Base-by-base conservation (phyloP, 1,139 yeast genomes). In the Blastobotrys capitulatus region DNA sequence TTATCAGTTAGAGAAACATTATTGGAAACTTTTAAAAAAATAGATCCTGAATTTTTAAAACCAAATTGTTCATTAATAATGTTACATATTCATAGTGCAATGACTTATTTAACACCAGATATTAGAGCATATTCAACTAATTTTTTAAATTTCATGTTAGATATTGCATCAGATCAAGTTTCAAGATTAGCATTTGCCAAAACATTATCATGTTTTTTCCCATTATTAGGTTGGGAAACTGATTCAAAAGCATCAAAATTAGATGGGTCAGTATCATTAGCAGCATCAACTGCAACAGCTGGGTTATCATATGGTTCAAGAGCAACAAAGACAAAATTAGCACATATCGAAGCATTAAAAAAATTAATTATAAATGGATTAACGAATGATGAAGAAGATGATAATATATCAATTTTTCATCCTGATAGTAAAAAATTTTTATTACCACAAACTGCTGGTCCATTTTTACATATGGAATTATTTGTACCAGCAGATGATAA, bases 81-180 rank as follows among this genome's bases (percentile, higher is more conserved):
- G 32, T 71, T 92, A 31, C 90, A 86, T 63, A 75, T 90, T n/a
- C 86, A 86, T 60, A 83, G 94, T 48, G 95, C 96, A 13, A 92
- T 92, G 97, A 86, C 97, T 16, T 97, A 92, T 63, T 84, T 92
- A 42, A 78, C 77, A 36, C 83, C 90, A 0, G 81, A 80, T 8
- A 80, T 89, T 37, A 77, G 95, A 44, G 78, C 79, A 47, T 85
- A 83, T 55, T 79, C 94, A 4, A 78, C 92, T 0, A 76, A 75
- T 51, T 83, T 82, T 57, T 68, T 89, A 34, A 71, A 72, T 34
- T 71, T 82, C 4, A 62, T 87, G 47, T 64, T 87, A 19, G 73
- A 74, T 22, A 49, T 53, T 20, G 59, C 57, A 41, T 59, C 64
- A n/a, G 53, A 52, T 32, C 64, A 59, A 48, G 54, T 65, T 6